Base-by-base conservation (phyloP, 176 grass and related monocot species). In the Pharus latifolius region DNA sequence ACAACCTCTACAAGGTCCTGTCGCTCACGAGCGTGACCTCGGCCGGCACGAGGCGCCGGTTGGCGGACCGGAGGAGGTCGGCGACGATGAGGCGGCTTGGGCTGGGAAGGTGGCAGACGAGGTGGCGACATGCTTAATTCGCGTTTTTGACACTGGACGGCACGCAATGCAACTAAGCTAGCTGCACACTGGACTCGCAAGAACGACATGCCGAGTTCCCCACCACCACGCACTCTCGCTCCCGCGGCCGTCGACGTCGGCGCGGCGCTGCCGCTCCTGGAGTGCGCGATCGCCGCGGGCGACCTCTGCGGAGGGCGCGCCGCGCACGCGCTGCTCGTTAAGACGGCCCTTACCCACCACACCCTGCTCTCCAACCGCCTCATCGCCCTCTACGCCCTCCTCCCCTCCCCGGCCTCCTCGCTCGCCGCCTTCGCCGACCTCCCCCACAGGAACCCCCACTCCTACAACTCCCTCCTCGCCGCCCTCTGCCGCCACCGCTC, bases 301-400 rank as follows among this genome's bases (percentile, higher is more conserved):
- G 78, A 82, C 59, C 78, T 78, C 63, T 26, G 22, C 20, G 69
- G 81, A 50, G 80, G 85, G 60, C 49, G 69, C 27, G 46, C 64
- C 9, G 51, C 53, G 37, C 85, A 85, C 28, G 63, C 74, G 16
- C 30, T 66, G 53, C 81, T 92, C 40, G 37, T 85, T 70, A 92
- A 92, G 82, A 72, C 78, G 65, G 89, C 78, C 59, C 84, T 88
- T 64, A 79, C 58, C 65, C 26, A 32, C 47, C 78, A 88, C 53
- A 92, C 78, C 38, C 70, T 92, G 74, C 64, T 92, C 33, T 87
- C 78, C 73, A 92, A 92, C 59, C 85, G 81, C 45, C 78, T 92
- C 16, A 22, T 33, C 3, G 54, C 77, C 14, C 61, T 42, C 7
- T 27, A 64, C 22, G 46, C 17, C 5, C 26, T 72, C 30, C 42